phyloP scores from a whole-genome alignment of 805 yeast genomes.

The Candida ipomoeae region DNA sequence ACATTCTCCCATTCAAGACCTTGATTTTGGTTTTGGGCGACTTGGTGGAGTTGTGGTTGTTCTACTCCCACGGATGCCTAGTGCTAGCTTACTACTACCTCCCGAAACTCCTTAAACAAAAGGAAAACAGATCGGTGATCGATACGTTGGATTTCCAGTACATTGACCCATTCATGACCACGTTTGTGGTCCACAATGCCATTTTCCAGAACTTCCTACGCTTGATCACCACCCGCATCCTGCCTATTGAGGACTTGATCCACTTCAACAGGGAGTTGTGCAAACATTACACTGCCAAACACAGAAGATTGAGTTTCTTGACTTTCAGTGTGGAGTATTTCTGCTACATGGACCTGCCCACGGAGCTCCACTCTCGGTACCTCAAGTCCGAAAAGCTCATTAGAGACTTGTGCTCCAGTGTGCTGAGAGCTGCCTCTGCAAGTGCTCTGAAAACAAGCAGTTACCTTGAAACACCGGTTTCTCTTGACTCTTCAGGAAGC shows the following conservation, averaged over 20 bases:
- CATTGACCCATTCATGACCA: conserved; percentile 7
- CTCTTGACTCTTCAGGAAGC: background rate
- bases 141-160: conserved; percentile 4
- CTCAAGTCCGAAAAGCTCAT: conserved; percentile 2
- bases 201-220: conserved; percentile 5
- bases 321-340: conserved; percentile 9
- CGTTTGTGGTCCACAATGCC: conserved; percentile 7
- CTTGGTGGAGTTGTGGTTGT: conserved; percentile 12
- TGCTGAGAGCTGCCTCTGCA: conserved; percentile 1
- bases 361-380: conserved; percentile 8
- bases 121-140: background rate
- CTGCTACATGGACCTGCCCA: conserved; percentile 12
- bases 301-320: conserved; percentile 5
- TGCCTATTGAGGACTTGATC: conserved; percentile 10
- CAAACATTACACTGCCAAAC: conserved; percentile 2
- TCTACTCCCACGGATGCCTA: conserved; percentile 15
- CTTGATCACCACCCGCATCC: background rate
- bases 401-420: conserved; percentile 3
- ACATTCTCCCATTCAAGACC: conserved; percentile 3
- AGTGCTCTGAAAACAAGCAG: background rate
- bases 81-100: conserved; percentile 8
- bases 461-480: background rate
- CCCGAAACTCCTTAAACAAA: conserved; percentile 3
- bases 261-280: conserved; percentile 7
- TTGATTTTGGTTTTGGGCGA: conserved; percentile 3